Evolutionary conservation across 768 basidiomycete species (phyloP), one percentile per base, ranked within the genome.

Genomic region (Candolleomyces eurysporus): DNA sequence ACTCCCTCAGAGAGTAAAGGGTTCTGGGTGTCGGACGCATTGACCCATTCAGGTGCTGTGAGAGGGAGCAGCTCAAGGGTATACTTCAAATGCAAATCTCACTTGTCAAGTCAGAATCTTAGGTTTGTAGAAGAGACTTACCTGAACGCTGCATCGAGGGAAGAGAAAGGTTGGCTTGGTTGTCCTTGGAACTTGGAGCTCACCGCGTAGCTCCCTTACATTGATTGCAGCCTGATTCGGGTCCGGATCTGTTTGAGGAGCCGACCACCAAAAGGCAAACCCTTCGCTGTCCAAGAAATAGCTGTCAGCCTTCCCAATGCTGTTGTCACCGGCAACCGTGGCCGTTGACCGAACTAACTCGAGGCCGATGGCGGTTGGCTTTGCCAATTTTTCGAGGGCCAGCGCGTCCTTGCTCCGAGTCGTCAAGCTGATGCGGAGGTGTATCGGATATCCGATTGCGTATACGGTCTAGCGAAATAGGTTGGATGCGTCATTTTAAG

Each of bases 381-480:
- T 71, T 14, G 81, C 73, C 7, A 86, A 74, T 5, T 84, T 65
- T 62, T 86, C 84, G 9, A 86, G 75, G 0, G 81, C 82, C 19
- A 82, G 80, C 11, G 73, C 65, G 67, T 86, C 81, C 2, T 68
- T 62, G 31, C 82, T 74, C 22, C 26, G 26, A 26, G 81, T 74
- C 22, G 65, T 72, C 32, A 87, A 64, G 4, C 80, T 82, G 17
- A 86, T 60, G 48, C 73, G 68, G 7, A 88, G 68, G 11, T 84
- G 84, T 5, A 87, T 76, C 0, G 79, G 76, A 9, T 81, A 80
- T 7, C 82, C 83, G 19, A 79, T 67, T 14, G 83, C 77, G 67
- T 78, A 86, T 5, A 31, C 32, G 11, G 30, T 22, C 51, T 52
- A 31, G 1, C 13, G 11, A n/a, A 26, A 26, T 26, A 11, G 3